A percentile compares a stretch with the other conserved stretches of the same genome.
Conservation (phyloP, 257 asterid species). For the Scutellaria baicalensis region DNA sequence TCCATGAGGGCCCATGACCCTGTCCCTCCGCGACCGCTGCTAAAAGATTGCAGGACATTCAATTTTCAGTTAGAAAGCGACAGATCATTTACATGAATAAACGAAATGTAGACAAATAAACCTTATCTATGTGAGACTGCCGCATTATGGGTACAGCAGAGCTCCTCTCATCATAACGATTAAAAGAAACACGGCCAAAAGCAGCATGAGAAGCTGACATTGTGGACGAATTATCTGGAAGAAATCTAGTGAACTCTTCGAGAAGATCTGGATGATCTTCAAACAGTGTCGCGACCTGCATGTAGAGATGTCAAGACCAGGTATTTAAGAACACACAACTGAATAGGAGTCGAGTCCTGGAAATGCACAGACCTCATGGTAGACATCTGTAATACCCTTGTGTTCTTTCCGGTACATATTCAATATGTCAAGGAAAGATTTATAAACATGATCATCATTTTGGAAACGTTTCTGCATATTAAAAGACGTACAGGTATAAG, state of each 20-base stretch:
- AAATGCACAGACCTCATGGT: slow-evolving; percentile 42
- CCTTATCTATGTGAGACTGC: slow-evolving; percentile 72
- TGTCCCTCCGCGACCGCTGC: slow-evolving; percentile 65
- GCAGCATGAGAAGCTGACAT: slow-evolving; percentile 61
- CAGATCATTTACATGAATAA: slow-evolving; percentile 1
- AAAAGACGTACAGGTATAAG: not conserved
- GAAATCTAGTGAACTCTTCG: slow-evolving; percentile 64
- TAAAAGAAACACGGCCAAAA: slow-evolving; percentile 46
- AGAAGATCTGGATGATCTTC: slow-evolving; percentile 66
- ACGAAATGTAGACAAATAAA: slow-evolving; percentile 15
- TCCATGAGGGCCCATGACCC: slow-evolving; percentile 43
- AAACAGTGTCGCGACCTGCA: slow-evolving; percentile 57
- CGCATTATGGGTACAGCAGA: slow-evolving; percentile 51
- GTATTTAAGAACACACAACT: not conserved
- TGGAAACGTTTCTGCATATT: slow-evolving; percentile 57
- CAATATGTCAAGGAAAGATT: slow-evolving; percentile 61
- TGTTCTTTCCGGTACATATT: slow-evolving; percentile 68
- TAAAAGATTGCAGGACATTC: slow-evolving; percentile 14
- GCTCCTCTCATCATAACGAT: slow-evolving; percentile 82
- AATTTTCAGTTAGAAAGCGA: slow-evolving; percentile 15
- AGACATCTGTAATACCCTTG: slow-evolving; percentile 61
- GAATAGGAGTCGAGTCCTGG: not conserved
- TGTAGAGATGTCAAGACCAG: not conserved
- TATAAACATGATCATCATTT: slow-evolving; percentile 56
- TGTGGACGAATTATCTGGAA: slow-evolving; percentile 64